These are phyloP conservation scores for Cercospora sojina DNA, from an alignment of 2,329 filamentous ascomycete species.

Conservation along the genomic window DNA sequence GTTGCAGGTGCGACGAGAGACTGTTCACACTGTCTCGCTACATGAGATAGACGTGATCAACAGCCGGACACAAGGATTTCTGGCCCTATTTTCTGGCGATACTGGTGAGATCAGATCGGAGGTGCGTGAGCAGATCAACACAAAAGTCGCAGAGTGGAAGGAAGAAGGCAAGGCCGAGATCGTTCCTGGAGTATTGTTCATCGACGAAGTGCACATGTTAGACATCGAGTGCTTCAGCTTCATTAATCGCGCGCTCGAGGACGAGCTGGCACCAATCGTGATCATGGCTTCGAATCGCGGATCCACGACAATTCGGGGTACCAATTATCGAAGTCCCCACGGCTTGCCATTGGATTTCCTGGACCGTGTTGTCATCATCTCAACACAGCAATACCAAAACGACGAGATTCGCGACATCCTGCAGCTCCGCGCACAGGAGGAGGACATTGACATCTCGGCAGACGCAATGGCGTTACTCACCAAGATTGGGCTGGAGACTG, in stretches of 20 bases:
- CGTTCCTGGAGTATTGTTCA: conserved; percentile 93
- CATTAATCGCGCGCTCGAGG: conserved; percentile 94
- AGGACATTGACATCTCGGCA: conserved; percentile 87
- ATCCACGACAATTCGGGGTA: conserved; percentile 86
- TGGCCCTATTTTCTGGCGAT: conserved; percentile 95
- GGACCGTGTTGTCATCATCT: conserved; percentile 93
- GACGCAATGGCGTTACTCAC: conserved; percentile 90
- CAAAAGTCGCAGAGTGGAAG: conserved; percentile 98
- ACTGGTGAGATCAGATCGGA: conserved; percentile 97
- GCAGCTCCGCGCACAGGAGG: conserved; percentile 87
- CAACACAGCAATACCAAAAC: conserved; percentile 76
- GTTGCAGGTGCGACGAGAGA: conserved; percentile 94
- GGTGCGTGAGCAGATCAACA: conserved; percentile 98
- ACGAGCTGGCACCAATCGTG: conserved; percentile 91
- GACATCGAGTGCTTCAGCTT: conserved; percentile 99
- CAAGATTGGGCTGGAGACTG: conserved; percentile 91
- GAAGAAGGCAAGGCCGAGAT: conserved; percentile 99
- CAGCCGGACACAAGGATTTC: conserved; percentile 94
- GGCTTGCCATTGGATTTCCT: conserved; percentile 93
- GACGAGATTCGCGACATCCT: conserved; percentile 93
- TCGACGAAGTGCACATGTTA: conserved; percentile 99
- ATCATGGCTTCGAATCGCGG: conserved; percentile 99
- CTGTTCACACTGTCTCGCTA: conserved; percentile 92
- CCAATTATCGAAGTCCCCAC: conserved; percentile 88
- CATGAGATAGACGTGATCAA: conserved; percentile 99